Base-by-base conservation (phyloP, 495 filamentous ascomycete genomes). In the Xylaria palmicola region DNA sequence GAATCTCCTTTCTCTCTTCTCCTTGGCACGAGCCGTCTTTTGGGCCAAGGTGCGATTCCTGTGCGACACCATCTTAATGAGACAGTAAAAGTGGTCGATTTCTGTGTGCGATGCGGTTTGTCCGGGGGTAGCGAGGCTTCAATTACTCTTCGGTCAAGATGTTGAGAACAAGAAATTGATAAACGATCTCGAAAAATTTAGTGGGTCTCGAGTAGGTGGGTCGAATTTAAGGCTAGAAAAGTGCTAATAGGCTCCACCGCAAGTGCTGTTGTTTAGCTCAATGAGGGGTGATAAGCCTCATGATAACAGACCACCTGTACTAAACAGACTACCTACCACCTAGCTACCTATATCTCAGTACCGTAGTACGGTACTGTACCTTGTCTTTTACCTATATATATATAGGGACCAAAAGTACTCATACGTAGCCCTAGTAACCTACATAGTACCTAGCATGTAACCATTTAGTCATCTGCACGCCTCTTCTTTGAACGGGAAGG, bases 1-100 rank as follows among this genome's bases (percentile, higher is more conserved):
- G 70, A 92, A 90, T 44, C 92, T 87, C 60, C 88, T 83, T 60
- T 89, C 88, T 64, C 90, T 90, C 62, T 87, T 91, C 44, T 83
- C 73, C 65, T 83, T 83, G 64, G 89, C 88, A 59, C 85, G 82
- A 6, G 82, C 79, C 67, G 87, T 87, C 77, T 97, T 97, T 68
- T 89, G 82, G 24, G 59, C 49, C n/a, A 61, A 0, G 15, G 59
- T 30, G 17, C 59, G 59, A 55, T 61, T 61, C 65, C 87, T 83
- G 65, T 61, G 59, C 15, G 59, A 55, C 29, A 6, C 59, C 59
- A 61, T 61, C 20, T 53, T 48, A n/a, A n/a, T n/a, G 13, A 19
- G 13, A 17, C 1, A 27, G 22, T 5, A 27, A 8, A 20, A n/a
- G 20, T 30, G 30, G 39, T 48, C 12, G 20, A 26, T 54, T 61